Evolutionary conservation across 495 filamentous ascomycete genomes (phyloP).

Genomic region (Aspergillus hancockii): DNA sequence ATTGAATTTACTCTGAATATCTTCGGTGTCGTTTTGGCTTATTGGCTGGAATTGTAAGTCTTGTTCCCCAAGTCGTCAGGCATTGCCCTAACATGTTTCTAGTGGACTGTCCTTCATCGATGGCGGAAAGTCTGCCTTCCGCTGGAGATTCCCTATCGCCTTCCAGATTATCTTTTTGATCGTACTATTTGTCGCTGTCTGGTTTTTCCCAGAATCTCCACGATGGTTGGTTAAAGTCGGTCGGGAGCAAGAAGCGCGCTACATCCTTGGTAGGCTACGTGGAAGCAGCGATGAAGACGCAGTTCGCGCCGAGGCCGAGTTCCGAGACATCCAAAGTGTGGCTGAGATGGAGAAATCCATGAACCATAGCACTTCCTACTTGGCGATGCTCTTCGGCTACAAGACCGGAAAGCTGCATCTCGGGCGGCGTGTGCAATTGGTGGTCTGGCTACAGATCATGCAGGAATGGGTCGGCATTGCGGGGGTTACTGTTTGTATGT

Average conservation of each 20-base stretch:
- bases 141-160: conserved; percentile 70
- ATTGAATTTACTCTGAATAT: conserved; percentile 77
- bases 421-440: conserved; percentile 65
- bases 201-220: conserved; percentile 67
- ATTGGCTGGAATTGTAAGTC: conserved; percentile 69
- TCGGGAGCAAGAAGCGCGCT: conserved; percentile 61
- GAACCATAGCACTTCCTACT: conserved; percentile 54
- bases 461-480: conserved; percentile 76
- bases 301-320: conserved; percentile 58
- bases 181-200: conserved; percentile 48
- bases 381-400: conserved; percentile 64
- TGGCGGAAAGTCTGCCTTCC: conserved; percentile 53
- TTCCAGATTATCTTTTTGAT: conserved; percentile 70
- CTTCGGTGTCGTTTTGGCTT: conserved; percentile 71
- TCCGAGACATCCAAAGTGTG: conserved; percentile 61
- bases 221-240: conserved; percentile 66
- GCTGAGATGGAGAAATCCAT: conserved; percentile 57
- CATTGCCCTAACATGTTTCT: conserved; percentile 15
- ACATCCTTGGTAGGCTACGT: conserved; percentile 61
- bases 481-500: conserved; percentile 64
- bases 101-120: conserved; percentile 61
- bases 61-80: neutral
- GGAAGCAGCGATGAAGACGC: conserved; percentile 56
- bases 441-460: conserved; percentile 73
- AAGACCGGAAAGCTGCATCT: conserved; percentile 65